These are phyloP conservation scores for Mrakia gelida DNA, from an alignment of 768 basidiomycete genomes.

Conservation along the genomic window DNA sequence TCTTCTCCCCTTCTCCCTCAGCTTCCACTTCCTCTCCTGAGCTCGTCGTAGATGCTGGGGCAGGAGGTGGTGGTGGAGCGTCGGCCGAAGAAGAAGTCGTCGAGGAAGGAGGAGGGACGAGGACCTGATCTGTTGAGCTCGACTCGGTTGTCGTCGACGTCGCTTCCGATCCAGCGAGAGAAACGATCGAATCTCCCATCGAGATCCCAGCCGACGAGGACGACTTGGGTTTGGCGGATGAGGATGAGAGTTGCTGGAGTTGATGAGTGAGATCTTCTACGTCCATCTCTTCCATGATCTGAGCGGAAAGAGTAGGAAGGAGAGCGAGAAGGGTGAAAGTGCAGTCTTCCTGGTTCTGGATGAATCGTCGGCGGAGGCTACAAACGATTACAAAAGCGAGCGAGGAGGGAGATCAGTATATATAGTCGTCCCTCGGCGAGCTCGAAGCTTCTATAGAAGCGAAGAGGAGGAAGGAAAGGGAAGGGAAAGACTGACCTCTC, in stretches of 20 bases:
- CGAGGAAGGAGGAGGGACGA: neutral
- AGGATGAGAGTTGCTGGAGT: constrained; percentile 24
- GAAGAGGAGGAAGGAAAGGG: neutral
- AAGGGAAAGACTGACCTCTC: constrained; percentile 31
- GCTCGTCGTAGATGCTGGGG: neutral
- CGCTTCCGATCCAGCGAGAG: constrained; percentile 20
- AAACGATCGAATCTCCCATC: constrained; percentile 25
- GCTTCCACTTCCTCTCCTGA: neutral
- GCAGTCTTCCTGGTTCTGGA: constrained; percentile 33
- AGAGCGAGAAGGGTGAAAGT: constrained; percentile 32
- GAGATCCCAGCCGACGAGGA: neutral
- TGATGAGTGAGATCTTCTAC: constrained; percentile 25
- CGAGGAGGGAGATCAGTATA: neutral
- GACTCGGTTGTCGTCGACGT: neutral
- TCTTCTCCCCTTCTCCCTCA: constrained; percentile 1
- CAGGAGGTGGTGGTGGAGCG: neutral
- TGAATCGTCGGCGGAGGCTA: constrained; percentile 31
- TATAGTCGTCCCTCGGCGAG: neutral
- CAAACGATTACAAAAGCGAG: neutral
- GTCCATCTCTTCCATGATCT: constrained; percentile 27
- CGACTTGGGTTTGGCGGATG: neutral
- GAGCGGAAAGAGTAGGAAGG: constrained; percentile 22
- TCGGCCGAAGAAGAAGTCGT: neutral
- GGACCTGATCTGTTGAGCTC: neutral
- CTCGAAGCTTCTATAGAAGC: neutral